Conservation (phyloP, 768 basidiomycete species). For the Serendipita sp. region DNA sequence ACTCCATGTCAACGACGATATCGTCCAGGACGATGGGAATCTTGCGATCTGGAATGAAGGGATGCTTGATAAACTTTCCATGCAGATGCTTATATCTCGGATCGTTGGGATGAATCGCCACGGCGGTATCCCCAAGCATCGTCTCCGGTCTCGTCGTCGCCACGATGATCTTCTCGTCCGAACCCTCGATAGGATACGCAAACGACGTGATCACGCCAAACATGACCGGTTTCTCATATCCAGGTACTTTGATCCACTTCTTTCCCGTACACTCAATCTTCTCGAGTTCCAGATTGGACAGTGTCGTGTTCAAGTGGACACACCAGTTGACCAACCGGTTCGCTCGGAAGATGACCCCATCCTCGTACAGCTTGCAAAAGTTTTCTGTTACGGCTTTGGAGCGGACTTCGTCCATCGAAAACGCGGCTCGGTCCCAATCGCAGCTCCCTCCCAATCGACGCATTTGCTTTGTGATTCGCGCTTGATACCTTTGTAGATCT, state of each 20-base stretch:
- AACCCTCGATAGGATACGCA: conserved; percentile 78
- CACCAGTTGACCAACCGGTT: conserved; percentile 99
- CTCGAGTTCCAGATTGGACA: conserved; percentile 98
- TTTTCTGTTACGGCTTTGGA: conserved; percentile 82
- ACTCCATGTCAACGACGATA: conserved; percentile 78
- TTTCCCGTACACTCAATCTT: conserved; percentile 77
- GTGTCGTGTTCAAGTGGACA: conserved; percentile 82
- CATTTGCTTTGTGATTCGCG: conserved; percentile 80
- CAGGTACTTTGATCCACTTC: conserved; percentile 78
- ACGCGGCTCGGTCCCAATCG: conserved; percentile 88
- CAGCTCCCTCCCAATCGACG: conserved; percentile 80
- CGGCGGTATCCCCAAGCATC: conserved; percentile 94
- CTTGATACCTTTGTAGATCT: conserved; percentile 53
- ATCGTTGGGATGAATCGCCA: conserved; percentile 93
- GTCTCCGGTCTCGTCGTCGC: conserved; percentile 98
- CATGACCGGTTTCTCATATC: conserved; percentile 93
- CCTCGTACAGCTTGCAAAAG: conserved; percentile 82
- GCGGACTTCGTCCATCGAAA: conserved; percentile 82
- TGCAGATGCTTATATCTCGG: conserved; percentile 86
- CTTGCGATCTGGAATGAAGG: conserved; percentile 63
- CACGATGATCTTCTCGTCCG: conserved; percentile 81
- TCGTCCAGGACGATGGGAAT: conserved; percentile 79
- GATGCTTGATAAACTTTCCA: conserved; percentile 80
- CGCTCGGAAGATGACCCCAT: conserved; percentile 83
- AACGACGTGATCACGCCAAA: conserved; percentile 96